phyloP scores from a whole-genome alignment of 2,329 filamentous ascomycete genomes.

The Thielaviopsis euricoi region DNA sequence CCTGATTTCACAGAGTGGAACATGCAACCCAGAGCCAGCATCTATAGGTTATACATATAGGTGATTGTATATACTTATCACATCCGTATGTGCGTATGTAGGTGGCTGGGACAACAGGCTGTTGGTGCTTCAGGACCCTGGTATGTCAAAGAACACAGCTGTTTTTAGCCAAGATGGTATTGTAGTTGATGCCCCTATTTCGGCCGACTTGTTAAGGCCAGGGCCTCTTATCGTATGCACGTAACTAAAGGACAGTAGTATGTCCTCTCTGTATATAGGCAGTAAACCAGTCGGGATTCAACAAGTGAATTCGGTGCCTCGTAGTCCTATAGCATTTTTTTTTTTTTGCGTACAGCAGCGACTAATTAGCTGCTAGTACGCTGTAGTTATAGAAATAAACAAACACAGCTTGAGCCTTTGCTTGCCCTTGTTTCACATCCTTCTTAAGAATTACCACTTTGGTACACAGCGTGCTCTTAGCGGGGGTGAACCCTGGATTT shows the following conservation, averaged over 20 bases:
- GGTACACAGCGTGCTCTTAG: neutral
- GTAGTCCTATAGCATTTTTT: neutral
- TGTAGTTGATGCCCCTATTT: neutral
- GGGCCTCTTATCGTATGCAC: neutral
- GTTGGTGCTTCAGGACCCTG: neutral
- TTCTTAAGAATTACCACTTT: neutral
- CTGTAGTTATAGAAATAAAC: neutral
- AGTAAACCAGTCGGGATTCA: too few species aligned
- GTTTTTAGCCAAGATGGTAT: neutral
- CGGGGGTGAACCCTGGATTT: constrained; percentile 2
- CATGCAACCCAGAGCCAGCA: neutral
- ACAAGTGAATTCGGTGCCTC: too few species aligned
- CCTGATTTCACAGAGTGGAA: neutral
- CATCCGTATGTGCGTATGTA: too few species aligned
- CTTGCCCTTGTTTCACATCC: neutral
- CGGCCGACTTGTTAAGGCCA: neutral
- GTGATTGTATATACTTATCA: too few species aligned
- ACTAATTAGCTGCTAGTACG: too few species aligned
- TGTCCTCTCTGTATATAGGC: neutral
- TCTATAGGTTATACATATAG: too few species aligned
- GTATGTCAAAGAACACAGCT: neutral
- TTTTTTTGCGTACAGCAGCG: neutral
- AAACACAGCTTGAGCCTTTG: neutral
- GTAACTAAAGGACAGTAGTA: neutral
- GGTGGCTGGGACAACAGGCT: neutral